Evolutionary conservation across 805 yeast genomes (phyloP), one percentile per base, ranked within the genome.

Genomic region (Metschnikowia cubensis): DNA sequence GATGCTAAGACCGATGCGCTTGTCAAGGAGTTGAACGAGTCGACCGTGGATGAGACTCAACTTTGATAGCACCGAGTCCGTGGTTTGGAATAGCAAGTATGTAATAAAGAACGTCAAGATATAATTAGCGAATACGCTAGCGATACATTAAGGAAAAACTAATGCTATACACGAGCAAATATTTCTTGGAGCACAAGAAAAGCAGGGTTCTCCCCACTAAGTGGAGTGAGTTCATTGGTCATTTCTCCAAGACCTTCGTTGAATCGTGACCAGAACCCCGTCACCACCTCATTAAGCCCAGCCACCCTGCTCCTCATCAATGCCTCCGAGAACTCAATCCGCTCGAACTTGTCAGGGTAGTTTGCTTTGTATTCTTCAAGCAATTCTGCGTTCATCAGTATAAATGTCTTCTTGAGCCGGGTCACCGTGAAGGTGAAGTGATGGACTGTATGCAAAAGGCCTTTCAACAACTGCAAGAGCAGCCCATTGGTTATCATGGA

Each of bases 1-100:
- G 96, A 90, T 60, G 87, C 81, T 40, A 86, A 85, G 67, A 88
- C 96, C 59, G 88, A 87, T 36, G 85, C 79, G 50, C 86, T 90
- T 48, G 92, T 94, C 56, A 83, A 82, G 59, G 79, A 75, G 53
- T 77, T 94, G 66, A 87, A 87, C 60, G 89, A 83, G 62, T 85
- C 58, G 18, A 35, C 57, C 14, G 50, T 44, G 14, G 60, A 57
- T 45, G 60, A 57, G 42, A 37, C 59, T 18, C 53, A 43, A 42
- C 46, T 46, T 35, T 50, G 37, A 38, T 32, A 42, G 31, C 31
- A 42, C n/a, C n/a, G n/a, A n/a, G 17, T 38, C 31, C 37, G 34
- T 39, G 42, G 34, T 33, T n/a, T 20, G 33, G 37, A 17, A 20
- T 14, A 18, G 15, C 42, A 29, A 18, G 36, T 33, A 33, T 33